These are phyloP conservation scores for Mimosa pudica DNA, from an alignment of 306 rosid genomes.

Conservation along the genomic window DNA sequence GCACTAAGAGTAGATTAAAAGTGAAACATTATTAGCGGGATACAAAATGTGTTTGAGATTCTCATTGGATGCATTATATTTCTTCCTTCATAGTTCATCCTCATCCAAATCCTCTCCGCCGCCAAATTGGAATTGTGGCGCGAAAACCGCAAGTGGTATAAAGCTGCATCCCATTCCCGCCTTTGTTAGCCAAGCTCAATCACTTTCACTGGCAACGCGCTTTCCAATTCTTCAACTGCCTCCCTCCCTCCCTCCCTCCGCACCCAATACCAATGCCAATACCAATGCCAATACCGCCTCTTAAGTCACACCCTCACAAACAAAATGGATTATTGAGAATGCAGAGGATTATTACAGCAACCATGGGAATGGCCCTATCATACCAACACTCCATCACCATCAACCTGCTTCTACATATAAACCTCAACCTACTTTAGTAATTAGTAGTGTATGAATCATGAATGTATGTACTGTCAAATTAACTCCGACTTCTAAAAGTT, in stretches of 20 bases:
- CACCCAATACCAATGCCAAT: too few species aligned
- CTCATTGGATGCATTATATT: too few species aligned
- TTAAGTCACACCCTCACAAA: background rate
- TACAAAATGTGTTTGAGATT: too few species aligned
- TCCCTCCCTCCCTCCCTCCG: too few species aligned
- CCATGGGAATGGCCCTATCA: background rate
- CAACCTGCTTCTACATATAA: background rate
- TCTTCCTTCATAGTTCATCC: conserved; percentile 1
- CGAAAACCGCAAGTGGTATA: background rate
- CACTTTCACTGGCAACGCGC: conserved; percentile 88
- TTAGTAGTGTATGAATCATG: too few species aligned
- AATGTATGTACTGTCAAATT: background rate
- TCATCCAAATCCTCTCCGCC: conserved; percentile 16
- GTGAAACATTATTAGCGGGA: too few species aligned
- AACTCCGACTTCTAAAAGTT: background rate
- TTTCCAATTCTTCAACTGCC: conserved; percentile 79
- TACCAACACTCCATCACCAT: background rate
- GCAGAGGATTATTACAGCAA: background rate
- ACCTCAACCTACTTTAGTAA: background rate
- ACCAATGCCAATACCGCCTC: background rate
- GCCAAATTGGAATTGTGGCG: background rate
- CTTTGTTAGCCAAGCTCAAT: conserved; percentile 60
- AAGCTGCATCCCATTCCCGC: conserved; percentile 8
- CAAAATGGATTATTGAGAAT: background rate
- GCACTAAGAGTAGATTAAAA: too few species aligned